These are phyloP conservation scores for Dianthus caryophyllus DNA, from an alignment of 148 eudicot genomes.

Conservation along the genomic window DNA sequence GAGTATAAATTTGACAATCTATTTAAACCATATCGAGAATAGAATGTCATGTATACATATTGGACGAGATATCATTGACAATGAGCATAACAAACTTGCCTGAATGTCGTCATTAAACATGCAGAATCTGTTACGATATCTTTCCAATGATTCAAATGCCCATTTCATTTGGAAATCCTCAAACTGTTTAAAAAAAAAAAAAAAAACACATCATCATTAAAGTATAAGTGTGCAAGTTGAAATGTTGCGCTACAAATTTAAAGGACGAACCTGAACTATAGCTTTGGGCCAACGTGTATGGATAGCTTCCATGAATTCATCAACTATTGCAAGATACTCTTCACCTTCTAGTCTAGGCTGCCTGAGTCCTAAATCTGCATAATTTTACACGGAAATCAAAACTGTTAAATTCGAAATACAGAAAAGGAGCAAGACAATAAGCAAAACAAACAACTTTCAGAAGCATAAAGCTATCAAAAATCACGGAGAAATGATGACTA, in stretches of 20 bases:
- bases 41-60: too few relatives aligned
- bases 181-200: too few relatives aligned
- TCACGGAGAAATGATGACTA: neutral
- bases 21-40: too few relatives aligned
- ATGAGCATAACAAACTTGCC: slow-evolving; percentile 35
- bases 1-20: too few relatives aligned
- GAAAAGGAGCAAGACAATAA: neutral
- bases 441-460: neutral
- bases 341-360: slow-evolving; percentile 95
- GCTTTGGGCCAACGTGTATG: slow-evolving; percentile 99
- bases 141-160: slow-evolving; percentile 94
- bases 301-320: slow-evolving; percentile 97
- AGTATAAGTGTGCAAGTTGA: slow-evolving; percentile 16
- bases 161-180: slow-evolving; percentile 99
- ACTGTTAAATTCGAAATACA: slow-evolving; percentile 3
- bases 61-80: too few relatives aligned
- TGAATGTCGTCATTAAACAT: slow-evolving; percentile 99
- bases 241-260: slow-evolving; percentile 8
- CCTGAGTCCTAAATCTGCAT: slow-evolving; percentile 85
- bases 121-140: slow-evolving; percentile 80
- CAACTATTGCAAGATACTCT: slow-evolving; percentile 75
- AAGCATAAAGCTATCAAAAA: neutral
- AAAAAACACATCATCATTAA: slow-evolving; percentile 13
- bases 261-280: slow-evolving; percentile 79
- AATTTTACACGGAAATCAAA: slow-evolving; percentile 19